Evolutionary conservation across 1,284 basidiomycete genomes (phyloP), one percentile per base, ranked within the genome.

Genomic region (Rhodotorula sp.): DNA sequence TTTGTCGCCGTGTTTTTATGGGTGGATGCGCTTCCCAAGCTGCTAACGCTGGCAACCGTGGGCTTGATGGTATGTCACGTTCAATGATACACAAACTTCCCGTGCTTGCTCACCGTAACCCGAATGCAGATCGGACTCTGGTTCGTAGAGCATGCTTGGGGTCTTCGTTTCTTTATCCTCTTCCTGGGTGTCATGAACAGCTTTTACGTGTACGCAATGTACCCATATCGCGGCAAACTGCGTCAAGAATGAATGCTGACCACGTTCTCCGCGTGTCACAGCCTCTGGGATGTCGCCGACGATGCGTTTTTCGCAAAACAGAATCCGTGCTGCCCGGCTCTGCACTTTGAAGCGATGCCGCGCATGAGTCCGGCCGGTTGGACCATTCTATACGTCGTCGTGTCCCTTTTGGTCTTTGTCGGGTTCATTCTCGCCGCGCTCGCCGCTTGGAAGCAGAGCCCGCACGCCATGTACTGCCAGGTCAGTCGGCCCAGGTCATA

Each of bases 181-280:
- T 77, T 77, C 60, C 51, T 77, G 18, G 76, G 77, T 6, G 75
- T 77, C 30, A 72, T 77, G 71, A 56, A 37, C 10, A 60, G 57
- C 3, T 73, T 76, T 42, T 76, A 77, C 61, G 68, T 72, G 66
- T 71, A 33, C 33, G 69, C 54, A 6, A 2, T 22, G 22, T 14
- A 0, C 18, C 1, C 6, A 12, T n/a, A n/a, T 1, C 26, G 6
- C 24, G 6, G 29, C 10, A 17, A 3, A 1, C 14, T 4, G 3
- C 29, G 6, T n/a, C n/a, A n/a, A n/a, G n/a, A 12, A n/a, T 24
- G 18, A 22, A 12, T 44, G 18, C 49, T 26, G 24, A 26, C 42
- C 15, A 15, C 33, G 6, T 24, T 3, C 26, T 6, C 10, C 10
- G 30, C 37, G 37, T 37, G 37, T 37, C 8, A 42, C 48, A 70